Evolutionary conservation across 176 grass and related monocot genomes (phyloP).

Genomic region (Oryza glaberrima): DNA sequence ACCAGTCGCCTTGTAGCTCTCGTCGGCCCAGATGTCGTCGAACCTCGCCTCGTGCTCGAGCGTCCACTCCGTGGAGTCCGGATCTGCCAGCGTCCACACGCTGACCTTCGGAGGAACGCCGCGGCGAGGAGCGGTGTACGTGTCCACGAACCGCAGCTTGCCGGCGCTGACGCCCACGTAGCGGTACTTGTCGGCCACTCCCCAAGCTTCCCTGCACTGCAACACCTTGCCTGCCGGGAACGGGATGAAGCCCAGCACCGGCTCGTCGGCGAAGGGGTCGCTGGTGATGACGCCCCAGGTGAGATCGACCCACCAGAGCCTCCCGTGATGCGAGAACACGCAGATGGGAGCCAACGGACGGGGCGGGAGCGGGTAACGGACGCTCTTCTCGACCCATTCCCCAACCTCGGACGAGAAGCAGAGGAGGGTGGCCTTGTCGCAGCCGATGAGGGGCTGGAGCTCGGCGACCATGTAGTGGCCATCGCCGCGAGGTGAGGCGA

Average conservation of each 20-base stretch:
- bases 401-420: not conserved
- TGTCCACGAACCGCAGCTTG: slow-evolving; percentile 30
- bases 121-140: not conserved
- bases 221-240: slow-evolving; percentile 1
- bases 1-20: slow-evolving; percentile 32
- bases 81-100: slow-evolving; percentile 21
- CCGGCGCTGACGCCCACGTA: slow-evolving; percentile 20
- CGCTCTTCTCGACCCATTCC: not conserved
- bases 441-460: not conserved
- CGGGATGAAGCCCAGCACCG: not conserved
- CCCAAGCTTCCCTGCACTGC: not conserved
- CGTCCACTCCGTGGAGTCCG: slow-evolving; percentile 15
- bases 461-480: slow-evolving; percentile 2
- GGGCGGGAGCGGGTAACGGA: not conserved
- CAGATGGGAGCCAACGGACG: not conserved
- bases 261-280: slow-evolving; percentile 16
- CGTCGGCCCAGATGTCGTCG: slow-evolving; percentile 10
- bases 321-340: not conserved
- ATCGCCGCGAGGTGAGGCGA: not conserved
- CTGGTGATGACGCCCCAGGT: slow-evolving; percentile 2
- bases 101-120: not conserved
- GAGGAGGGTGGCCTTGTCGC: not conserved
- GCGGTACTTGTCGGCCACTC: not conserved
- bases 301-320: slow-evolving; percentile 33
- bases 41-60: slow-evolving; percentile 21